Evolutionary conservation across 257 asterid genomes (phyloP).

Genomic region (Apocynum venetum): DNA sequence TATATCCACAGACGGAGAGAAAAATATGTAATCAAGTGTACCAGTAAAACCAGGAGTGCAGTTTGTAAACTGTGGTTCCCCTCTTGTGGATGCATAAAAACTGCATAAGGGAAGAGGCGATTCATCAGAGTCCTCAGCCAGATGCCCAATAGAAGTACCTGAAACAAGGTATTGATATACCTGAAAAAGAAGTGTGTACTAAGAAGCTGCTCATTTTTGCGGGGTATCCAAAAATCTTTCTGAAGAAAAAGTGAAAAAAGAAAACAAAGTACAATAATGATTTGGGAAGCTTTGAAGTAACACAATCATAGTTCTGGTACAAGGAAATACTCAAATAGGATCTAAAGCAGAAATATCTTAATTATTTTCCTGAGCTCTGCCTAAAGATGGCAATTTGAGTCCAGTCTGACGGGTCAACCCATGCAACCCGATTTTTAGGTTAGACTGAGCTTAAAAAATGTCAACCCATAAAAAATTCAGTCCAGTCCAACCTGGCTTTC

Average conservation of each 20-base stretch:
- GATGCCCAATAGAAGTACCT: conserved; percentile 36
- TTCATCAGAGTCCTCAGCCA: conserved; percentile 41
- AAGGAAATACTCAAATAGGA: no score
- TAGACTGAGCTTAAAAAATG: no score
- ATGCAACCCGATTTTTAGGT: no score
- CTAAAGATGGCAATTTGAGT: no score
- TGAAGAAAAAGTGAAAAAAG: background rate
- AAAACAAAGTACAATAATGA: background rate
- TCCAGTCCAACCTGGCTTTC: no score
- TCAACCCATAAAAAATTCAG: no score
- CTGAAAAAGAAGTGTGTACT: conserved; percentile 36
- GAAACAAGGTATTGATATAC: conserved; percentile 67
- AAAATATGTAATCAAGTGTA: conserved; percentile 77
- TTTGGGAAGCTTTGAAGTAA: no score
- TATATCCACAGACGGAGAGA: conserved; percentile 51
- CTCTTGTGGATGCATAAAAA: conserved; percentile 62
- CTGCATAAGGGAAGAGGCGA: conserved; percentile 57
- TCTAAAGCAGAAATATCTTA: no score
- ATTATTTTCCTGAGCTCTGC: no score
- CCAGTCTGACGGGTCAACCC: no score
- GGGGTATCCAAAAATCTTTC: background rate
- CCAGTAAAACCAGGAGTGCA: conserved; percentile 90
- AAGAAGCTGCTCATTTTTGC: background rate
- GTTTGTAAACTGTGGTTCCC: conserved; percentile 88
- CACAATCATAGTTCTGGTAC: no score